These are phyloP conservation scores for Citrus medica DNA, from an alignment of 345 rosid genomes.

Conservation along the genomic window DNA sequence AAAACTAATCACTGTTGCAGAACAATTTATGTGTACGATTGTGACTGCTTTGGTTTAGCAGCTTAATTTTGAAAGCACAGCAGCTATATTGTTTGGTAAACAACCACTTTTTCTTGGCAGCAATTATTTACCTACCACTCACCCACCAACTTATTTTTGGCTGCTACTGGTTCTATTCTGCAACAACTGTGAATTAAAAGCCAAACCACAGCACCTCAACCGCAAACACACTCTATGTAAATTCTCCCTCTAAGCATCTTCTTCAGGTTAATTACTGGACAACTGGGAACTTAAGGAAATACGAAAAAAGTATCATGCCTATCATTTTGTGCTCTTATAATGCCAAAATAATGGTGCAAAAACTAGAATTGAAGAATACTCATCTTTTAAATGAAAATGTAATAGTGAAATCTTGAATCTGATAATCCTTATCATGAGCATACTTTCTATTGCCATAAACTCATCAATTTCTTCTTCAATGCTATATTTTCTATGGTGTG, in stretches of 20 bases:
- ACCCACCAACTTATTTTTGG: no score
- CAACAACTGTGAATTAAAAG: no score
- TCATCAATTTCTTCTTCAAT: background rate
- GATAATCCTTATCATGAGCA: background rate
- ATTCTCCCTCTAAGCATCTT: background rate
- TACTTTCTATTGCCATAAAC: background rate
- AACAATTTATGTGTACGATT: background rate
- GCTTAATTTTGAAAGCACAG: no score
- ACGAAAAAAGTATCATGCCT: background rate
- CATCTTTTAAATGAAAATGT: background rate
- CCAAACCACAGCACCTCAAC: no score
- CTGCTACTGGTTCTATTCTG: no score
- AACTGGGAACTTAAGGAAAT: background rate
- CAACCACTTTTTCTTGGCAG: no score
- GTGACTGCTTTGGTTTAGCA: no score
- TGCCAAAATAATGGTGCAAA: background rate
- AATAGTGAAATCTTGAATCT: background rate
- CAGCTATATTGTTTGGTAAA: no score
- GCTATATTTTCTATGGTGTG: background rate
- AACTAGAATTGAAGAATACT: background rate
- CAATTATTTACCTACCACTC: no score
- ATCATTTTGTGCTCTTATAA: background rate
- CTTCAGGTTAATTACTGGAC: background rate
- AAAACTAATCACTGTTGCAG: background rate
- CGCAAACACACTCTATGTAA: background rate